Evolutionary conservation across 768 basidiomycete genomes (phyloP).

Genomic region (Mrakia gelida): DNA sequence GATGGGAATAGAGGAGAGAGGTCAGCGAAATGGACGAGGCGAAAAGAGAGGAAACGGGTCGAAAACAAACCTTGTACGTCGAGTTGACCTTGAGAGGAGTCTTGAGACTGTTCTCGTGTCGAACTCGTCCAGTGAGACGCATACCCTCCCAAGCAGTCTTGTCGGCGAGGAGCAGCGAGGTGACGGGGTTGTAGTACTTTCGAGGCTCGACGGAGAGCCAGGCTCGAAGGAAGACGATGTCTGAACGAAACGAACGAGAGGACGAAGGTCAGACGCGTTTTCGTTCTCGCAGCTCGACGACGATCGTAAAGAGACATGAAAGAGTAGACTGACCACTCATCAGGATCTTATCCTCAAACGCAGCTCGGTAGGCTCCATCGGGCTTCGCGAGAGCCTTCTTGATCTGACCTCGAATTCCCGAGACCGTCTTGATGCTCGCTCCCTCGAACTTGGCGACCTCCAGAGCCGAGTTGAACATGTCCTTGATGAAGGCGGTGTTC

Average conservation of each 20-base stretch:
- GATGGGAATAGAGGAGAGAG: not conserved
- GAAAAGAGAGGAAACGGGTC: not conserved
- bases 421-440: constrained; percentile 91
- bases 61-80: constrained; percentile 61
- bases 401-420: constrained; percentile 91
- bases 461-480: constrained; percentile 89
- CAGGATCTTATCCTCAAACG: constrained; percentile 95
- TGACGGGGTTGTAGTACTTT: constrained; percentile 94
- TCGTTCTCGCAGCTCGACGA: not conserved
- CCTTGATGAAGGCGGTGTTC: constrained; percentile 95
- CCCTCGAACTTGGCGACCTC: constrained; percentile 99
- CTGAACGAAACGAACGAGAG: constrained; percentile 47
- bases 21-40: not conserved
- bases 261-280: not conserved
- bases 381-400: constrained; percentile 95
- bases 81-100: constrained; percentile 80
- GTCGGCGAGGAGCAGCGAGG: constrained; percentile 76
- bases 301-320: not conserved
- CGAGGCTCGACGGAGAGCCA: constrained; percentile 96
- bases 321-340: constrained; percentile 70
- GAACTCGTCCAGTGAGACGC: constrained; percentile 89
- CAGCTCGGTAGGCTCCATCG: constrained; percentile 90
- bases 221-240: constrained; percentile 89
- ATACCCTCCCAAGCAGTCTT: constrained; percentile 86
- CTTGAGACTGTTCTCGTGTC: constrained; percentile 76